Percentiles rank a stretch among this genome's conserved stretches.
Evolutionary conservation across 179 eudicot genomes (phyloP).

Genomic region (Sideroxylon spinosum): DNA sequence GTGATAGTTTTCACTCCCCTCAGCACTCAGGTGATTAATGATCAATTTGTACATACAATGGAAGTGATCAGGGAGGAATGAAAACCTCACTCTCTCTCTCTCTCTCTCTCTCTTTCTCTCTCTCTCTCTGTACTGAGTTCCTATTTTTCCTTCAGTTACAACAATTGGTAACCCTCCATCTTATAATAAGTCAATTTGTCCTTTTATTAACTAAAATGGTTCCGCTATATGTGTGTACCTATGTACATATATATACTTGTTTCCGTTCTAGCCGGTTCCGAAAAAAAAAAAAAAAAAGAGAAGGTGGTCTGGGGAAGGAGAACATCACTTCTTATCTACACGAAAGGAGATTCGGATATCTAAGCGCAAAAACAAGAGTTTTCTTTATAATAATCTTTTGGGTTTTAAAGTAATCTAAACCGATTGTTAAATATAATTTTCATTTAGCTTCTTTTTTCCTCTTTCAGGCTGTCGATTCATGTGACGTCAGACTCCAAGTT

Average conservation of each 20-base stretch:
- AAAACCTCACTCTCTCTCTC: too few species aligned
- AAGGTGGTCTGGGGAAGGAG: background rate
- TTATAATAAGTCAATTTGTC: too few species aligned
- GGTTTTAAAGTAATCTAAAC: too few species aligned
- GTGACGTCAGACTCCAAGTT: background rate
- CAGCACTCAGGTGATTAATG: background rate
- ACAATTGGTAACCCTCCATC: background rate
- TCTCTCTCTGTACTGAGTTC: too few species aligned
- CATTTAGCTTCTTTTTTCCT: background rate
- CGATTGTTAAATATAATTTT: background rate
- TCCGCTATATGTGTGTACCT: too few species aligned
- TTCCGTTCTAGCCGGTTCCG: background rate
- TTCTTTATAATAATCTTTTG: background rate
- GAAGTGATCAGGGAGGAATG: background rate
- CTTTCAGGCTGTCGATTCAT: slow-evolving; percentile 11
- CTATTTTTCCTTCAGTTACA: background rate
- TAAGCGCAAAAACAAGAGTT: background rate
- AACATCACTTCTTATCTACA: background rate
- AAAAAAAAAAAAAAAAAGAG: background rate
- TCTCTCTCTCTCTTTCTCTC: too few species aligned
- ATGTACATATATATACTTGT: too few species aligned
- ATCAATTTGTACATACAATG: background rate
- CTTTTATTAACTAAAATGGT: too few species aligned
- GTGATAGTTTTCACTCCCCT: background rate
- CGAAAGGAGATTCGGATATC: slow-evolving; percentile 1